Evolutionary conservation across 176 grass and related monocot genomes (phyloP).

Genomic region (Miscanthus lutarioriparius): DNA sequence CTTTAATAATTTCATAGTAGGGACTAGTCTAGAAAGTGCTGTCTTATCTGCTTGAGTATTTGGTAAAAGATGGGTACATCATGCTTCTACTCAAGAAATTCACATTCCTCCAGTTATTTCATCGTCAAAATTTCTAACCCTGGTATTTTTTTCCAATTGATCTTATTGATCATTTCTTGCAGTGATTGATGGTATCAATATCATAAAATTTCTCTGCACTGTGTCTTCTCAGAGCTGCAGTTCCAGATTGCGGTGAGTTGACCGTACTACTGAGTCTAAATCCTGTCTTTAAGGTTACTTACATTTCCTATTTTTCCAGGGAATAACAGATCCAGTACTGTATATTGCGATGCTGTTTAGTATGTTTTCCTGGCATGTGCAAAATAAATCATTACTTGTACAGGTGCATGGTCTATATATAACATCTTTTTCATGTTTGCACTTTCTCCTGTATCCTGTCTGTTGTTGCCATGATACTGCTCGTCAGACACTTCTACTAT

Average conservation of each 20-base stretch:
- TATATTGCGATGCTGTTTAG: conserved; percentile 98
- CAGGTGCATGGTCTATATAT: conserved; percentile 46
- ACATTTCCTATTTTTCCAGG: conserved; percentile 53
- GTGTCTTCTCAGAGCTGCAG: conserved; percentile 58
- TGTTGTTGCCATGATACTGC: no score
- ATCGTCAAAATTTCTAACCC: not conserved
- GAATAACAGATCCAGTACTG: conserved; percentile 91
- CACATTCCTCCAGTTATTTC: conserved; percentile 15
- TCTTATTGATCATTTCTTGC: conserved; percentile 20
- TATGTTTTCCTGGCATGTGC: conserved; percentile 93
- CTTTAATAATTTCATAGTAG: not conserved
- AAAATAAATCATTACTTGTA: conserved; percentile 92
- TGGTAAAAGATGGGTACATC: not conserved
- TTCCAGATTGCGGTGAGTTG: conserved; percentile 59
- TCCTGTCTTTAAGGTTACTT: conserved; percentile 11
- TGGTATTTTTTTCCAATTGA: not conserved
- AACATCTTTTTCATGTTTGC: no score
- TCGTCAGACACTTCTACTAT: no score
- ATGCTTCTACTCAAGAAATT: not conserved
- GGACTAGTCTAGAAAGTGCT: not conserved
- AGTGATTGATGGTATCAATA: not conserved
- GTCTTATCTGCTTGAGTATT: not conserved
- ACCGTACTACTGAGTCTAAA: not conserved
- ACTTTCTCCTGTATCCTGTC: no score
- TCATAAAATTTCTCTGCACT: not conserved